phyloP scores from a whole-genome alignment of 768 basidiomycete genomes.

The Auriscalpium microsporum region DNA sequence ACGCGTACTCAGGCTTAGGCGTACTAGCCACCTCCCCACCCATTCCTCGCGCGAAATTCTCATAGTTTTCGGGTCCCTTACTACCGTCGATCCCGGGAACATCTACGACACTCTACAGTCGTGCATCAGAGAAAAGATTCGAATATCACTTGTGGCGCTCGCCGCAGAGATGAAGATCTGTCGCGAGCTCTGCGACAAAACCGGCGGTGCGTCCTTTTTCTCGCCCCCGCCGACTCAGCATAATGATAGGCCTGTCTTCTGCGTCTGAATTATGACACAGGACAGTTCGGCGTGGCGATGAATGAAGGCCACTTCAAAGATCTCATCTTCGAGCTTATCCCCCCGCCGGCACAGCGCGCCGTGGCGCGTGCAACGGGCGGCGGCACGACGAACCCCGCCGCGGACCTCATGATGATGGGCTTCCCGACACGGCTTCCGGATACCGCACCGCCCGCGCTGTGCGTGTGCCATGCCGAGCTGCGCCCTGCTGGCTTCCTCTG shows the following conservation, averaged over 20 bases:
- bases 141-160: constrained; percentile 88
- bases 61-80: constrained; percentile 89
- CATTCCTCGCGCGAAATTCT: constrained; percentile 95
- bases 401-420: constrained; percentile 99
- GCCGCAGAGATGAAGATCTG: constrained; percentile 99
- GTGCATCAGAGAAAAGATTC: constrained; percentile 75
- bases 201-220: constrained; percentile 58
- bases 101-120: constrained; percentile 91
- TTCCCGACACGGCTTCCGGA: constrained; percentile 91
- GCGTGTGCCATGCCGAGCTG: constrained; percentile 89
- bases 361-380: constrained; percentile 38
- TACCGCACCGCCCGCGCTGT: constrained; percentile 73
- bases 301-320: constrained; percentile 98
- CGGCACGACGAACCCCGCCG: constrained; percentile 48
- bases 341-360: constrained; percentile 80
- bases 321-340: constrained; percentile 88
- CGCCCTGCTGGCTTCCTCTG: constrained; percentile 93
- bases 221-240: constrained; percentile 1
- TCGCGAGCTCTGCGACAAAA: constrained; percentile 82
- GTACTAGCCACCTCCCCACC: constrained; percentile 82
- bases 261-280: constrained; percentile 25
- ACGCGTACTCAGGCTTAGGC: background rate
- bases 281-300: constrained; percentile 92
- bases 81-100: constrained; percentile 94
- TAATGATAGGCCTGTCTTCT: background rate